Evolutionary conservation across 345 rosid genomes (phyloP).

Genomic region (Eucalyptus sp.): DNA sequence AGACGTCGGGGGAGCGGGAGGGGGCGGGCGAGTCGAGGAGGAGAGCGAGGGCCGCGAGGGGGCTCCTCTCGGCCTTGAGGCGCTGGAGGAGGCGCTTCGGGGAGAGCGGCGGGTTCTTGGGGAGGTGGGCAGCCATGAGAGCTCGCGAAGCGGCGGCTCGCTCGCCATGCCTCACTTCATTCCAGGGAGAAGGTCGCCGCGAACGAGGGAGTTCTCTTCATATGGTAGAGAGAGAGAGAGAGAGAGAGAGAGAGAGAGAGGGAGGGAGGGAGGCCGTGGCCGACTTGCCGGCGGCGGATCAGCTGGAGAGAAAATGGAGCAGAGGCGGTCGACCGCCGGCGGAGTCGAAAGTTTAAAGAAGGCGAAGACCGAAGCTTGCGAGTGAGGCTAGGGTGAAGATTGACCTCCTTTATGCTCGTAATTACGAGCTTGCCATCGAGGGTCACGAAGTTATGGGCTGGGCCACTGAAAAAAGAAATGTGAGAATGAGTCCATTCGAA

Average conservation of each 20-base stretch:
- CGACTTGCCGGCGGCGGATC: background rate
- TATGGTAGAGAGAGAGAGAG: background rate
- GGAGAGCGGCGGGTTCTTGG: constrained; percentile 32
- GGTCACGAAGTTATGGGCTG: background rate
- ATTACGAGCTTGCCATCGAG: background rate
- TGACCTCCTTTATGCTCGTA: background rate
- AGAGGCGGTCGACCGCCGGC: background rate
- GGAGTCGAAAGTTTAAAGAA: background rate
- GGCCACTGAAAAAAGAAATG: background rate
- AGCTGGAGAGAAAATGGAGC: background rate
- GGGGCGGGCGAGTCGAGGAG: constrained; percentile 55
- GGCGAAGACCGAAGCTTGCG: background rate
- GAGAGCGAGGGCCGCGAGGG: constrained; percentile 36
- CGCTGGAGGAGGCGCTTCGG: constrained; percentile 47
- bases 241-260: background rate
- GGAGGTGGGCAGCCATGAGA: constrained; percentile 40
- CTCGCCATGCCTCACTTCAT: background rate
- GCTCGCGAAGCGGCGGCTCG: background rate
- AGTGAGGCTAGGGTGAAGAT: background rate
- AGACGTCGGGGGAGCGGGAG: constrained; percentile 45
- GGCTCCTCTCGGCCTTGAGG: constrained; percentile 49
- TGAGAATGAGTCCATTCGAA: background rate
- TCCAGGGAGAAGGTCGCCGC: background rate
- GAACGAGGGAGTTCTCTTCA: background rate
- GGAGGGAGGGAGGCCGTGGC: background rate